phyloP scores from a whole-genome alignment of 495 filamentous ascomycete genomes.

The Aspergillus indologenus region DNA sequence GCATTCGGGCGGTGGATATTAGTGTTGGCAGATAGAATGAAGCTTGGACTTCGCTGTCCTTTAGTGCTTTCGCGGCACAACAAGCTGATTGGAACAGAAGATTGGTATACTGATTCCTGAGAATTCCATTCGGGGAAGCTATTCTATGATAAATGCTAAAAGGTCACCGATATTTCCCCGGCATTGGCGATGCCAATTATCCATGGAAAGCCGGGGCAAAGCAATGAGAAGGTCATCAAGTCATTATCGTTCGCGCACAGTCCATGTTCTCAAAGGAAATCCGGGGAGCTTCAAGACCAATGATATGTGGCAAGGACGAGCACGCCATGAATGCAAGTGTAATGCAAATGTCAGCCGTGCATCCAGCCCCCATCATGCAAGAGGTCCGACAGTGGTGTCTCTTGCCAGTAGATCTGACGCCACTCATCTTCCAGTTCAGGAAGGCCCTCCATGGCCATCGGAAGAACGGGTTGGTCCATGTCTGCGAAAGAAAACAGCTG shows the following conservation, averaged over 20 bases:
- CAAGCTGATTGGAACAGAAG: not conserved
- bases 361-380: constrained; percentile 44
- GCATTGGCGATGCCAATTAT: not conserved
- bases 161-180: not conserved
- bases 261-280: too few species aligned
- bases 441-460: constrained; percentile 39
- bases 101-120: too few species aligned
- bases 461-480: constrained; percentile 37
- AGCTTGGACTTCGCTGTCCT: constrained; percentile 7
- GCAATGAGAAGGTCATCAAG: not conserved
- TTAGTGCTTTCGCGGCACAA: not conserved
- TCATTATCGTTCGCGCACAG: not conserved
- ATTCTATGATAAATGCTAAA: not conserved
- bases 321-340: not conserved
- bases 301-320: too few species aligned
- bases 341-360: constrained; percentile 16
- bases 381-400: constrained; percentile 44
- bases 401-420: constrained; percentile 50
- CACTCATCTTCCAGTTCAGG: constrained; percentile 48
- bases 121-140: too few species aligned
- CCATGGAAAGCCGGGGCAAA: not conserved
- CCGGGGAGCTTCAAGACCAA: too few species aligned
- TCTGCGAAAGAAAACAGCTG: constrained; percentile 47
- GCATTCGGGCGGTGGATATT: not conserved
- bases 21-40: constrained; percentile 8